Base-by-base conservation (phyloP, 345 rosid species). In the Melaleuca quinquenervia region DNA sequence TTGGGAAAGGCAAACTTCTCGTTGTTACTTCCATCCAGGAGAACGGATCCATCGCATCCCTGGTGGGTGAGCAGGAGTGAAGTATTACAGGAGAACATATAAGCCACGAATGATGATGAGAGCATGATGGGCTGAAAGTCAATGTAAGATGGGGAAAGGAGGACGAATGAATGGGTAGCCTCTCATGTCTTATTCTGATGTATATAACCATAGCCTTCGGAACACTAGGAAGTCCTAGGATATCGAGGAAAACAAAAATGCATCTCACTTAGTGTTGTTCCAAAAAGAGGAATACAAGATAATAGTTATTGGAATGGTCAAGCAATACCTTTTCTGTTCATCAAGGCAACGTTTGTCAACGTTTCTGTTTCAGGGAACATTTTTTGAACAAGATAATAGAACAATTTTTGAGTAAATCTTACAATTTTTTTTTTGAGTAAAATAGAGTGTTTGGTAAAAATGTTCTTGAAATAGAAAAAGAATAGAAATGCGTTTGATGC, bases 11-110 rank as follows among this genome's bases (percentile, higher is more conserved):
- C 89, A 14, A 91, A 86, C 90, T 95, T 95, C 92, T 95, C 96
- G 13, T 90, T 86, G 24, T 54, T 90, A 5, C 84, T 84, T 75
- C 95, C 95, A 85, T 93, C 97, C 87, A 94, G 82, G 89, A 94
- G 85, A 49, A 93, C 29, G 5, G 97, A 94, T 36, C 87, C 97
- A 88, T 94, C 97, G 15, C 97, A 94, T 26, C 88, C 88, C 88
- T 87, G 62, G 4, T 6, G 80, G 11, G 50, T 24, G 45, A 78
- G 75, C 20, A 27, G 15, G 15, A 82, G 45, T 16, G 52, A 50
- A 51, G 36, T 51, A 51, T 15, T 36, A 64, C 54, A n/a, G 70
- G 22, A 44, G 32, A n/a, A 29, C 14, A 58, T 55, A 41, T 14
- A 55, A 32, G n/a, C 80, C 48, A 18, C 20, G 80, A 10, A 70